Conservation (phyloP, 140 eudicot genomes). For the Oenanthe javanica region DNA sequence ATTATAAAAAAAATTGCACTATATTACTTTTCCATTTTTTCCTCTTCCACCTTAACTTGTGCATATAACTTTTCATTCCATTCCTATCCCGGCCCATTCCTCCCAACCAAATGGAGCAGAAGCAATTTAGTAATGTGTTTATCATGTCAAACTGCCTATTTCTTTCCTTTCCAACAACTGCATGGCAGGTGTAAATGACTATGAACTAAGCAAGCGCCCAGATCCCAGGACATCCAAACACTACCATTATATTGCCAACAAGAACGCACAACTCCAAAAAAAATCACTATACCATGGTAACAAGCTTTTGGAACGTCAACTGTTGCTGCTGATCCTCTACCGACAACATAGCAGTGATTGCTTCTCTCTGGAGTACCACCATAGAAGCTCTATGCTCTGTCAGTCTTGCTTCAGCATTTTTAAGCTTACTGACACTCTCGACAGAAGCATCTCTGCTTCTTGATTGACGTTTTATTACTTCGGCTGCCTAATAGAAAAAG, state of each 20-base stretch:
- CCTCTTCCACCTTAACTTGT: not conserved
- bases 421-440: conserved; percentile 60
- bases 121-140: not conserved
- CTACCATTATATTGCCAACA: not conserved
- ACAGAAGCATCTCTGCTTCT: conserved; percentile 49
- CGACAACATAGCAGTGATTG: conserved; percentile 76
- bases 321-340: conserved; percentile 94
- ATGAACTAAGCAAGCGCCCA: not conserved
- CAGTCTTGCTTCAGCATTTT: conserved; percentile 59
- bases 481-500: conserved; percentile 55
- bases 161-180: not conserved
- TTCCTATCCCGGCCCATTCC: not conserved
- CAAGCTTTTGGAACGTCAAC: conserved; percentile 71
- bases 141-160: not conserved
- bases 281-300: conserved; percentile 44
- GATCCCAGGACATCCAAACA: not conserved
- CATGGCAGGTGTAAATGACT: not conserved
- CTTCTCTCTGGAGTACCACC: conserved; percentile 76
- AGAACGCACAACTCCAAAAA: no score
- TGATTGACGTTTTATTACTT: conserved; percentile 66
- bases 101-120: not conserved
- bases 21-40: not conserved
- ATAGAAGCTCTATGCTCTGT: conserved; percentile 60
- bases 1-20: not conserved
- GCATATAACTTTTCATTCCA: not conserved